These are phyloP conservation scores for Truncatella angustata DNA, from an alignment of 2,329 filamentous ascomycete species.

Conservation along the genomic window DNA sequence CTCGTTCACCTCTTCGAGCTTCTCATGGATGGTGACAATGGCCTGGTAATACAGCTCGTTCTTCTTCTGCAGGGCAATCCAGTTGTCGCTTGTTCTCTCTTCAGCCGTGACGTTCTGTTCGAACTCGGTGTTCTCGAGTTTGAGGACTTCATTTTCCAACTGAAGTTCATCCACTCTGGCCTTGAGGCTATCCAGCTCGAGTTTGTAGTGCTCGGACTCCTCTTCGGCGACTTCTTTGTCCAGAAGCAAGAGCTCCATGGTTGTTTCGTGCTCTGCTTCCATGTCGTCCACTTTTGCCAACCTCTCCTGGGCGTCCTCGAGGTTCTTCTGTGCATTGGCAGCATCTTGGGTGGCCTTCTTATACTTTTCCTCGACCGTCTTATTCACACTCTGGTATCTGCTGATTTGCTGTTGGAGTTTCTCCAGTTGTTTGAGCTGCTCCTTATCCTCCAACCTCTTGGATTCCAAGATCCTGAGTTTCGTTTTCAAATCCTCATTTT, in stretches of 20 bases:
- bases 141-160: slow-evolving; percentile 81
- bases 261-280: slow-evolving; percentile 80
- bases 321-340: slow-evolving; percentile 68
- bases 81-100: slow-evolving; percentile 81
- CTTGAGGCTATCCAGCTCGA: slow-evolving; percentile 76
- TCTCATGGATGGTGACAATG: slow-evolving; percentile 77
- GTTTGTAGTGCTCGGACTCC: slow-evolving; percentile 76
- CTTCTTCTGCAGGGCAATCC: slow-evolving; percentile 86
- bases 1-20: slow-evolving; percentile 80
- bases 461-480: slow-evolving; percentile 87
- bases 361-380: slow-evolving; percentile 87
- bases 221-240: slow-evolving; percentile 98
- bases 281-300: slow-evolving; percentile 69
- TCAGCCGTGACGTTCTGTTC: slow-evolving; percentile 83
- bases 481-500: slow-evolving; percentile 84
- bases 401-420: slow-evolving; percentile 74
- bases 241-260: slow-evolving; percentile 81
- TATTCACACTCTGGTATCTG: slow-evolving; percentile 79
- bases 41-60: slow-evolving; percentile 88
- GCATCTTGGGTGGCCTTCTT: slow-evolving; percentile 82
- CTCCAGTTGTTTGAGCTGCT: slow-evolving; percentile 77
- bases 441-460: slow-evolving; percentile 80
- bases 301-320: slow-evolving; percentile 72
- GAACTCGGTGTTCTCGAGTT: slow-evolving; percentile 83
- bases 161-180: slow-evolving; percentile 79